These are phyloP conservation scores for Ceratobasidium papillatum DNA, from an alignment of 1,284 basidiomycete genomes.

Conservation along the genomic window DNA sequence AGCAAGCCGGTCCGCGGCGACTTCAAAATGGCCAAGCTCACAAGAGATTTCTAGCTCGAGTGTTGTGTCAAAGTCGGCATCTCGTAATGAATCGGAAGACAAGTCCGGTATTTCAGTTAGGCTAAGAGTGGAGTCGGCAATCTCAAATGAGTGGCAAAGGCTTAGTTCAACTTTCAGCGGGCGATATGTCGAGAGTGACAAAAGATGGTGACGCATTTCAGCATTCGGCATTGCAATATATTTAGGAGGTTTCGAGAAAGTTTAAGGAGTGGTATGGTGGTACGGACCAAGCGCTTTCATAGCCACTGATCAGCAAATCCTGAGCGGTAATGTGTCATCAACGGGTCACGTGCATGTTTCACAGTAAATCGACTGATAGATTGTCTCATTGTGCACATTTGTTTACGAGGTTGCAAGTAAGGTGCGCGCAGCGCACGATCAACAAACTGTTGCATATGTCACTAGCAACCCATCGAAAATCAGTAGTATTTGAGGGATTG, in stretches of 20 bases:
- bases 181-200: not conserved
- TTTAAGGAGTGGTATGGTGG: not conserved
- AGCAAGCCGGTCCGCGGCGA: not conserved
- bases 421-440: too few relatives aligned
- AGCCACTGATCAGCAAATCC: not conserved
- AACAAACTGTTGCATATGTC: too few relatives aligned
- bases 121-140: not conserved
- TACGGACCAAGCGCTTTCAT: not conserved
- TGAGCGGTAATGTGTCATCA: not conserved
- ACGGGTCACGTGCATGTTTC: not conserved
- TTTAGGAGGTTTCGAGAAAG: not conserved
- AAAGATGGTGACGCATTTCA: constrained; percentile 1
- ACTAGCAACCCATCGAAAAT: too few relatives aligned
- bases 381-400: too few relatives aligned
- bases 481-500: too few relatives aligned
- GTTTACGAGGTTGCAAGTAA: too few relatives aligned
- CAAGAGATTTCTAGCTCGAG: constrained; percentile 13
- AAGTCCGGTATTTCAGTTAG: not conserved
- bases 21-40: not conserved
- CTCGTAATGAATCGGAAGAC: not conserved
- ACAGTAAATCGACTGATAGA: too few relatives aligned
- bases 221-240: not conserved
- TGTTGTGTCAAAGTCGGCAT: not conserved
- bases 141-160: constrained; percentile 12
- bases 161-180: constrained; percentile 1